Base-by-base conservation (phyloP, 441 rosid species). In the Gossypium davidsonii region DNA sequence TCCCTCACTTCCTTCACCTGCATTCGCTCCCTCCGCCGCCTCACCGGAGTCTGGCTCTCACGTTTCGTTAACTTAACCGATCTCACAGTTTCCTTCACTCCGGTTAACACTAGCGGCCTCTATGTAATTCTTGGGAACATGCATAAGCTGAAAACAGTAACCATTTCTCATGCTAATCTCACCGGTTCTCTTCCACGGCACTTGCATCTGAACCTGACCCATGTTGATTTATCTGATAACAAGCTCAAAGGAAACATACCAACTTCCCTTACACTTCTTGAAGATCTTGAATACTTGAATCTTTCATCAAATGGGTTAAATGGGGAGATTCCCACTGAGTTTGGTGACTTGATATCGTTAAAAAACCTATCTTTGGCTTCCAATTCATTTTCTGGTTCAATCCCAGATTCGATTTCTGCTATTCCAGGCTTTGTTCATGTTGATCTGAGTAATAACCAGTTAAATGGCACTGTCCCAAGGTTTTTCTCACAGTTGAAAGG, bases 361-460 rank as follows among this genome's bases (percentile, higher is more conserved):
- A 91, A 85, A 56, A 92, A 87, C 71, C 67, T 95, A 2, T 89
- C 94, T 71, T 81, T 95, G 71, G 77, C 86, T 55, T 87, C 92
- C 6, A 95, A 95, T 80, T 86, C 92, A 8, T 67, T 95, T 11
- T 91, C 98, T 6, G 99, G 99, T 42, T 58, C 92, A 20, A 81
- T 95, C 74, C 99, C 99, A 6, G 92, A 79, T 60, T 87, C 99
- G 1, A 74, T 94, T 75, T 84, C 97, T 1, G 85, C 96, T 39
- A 84, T 92, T 37, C 89, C 92, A 6, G 91, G 86, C 15, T 76
- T 95, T 20, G 76, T 83, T 31, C 91, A 89, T 26, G 77, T 90
- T 77, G 99, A 95, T 90, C 92, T 95, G 84, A 87, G 98, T 67
- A 87, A 90, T 0, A 95, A 95, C 66, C 89, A 91, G 78, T 80